Conservation (phyloP, 2,329 filamentous ascomycete species). For the Botrytis byssoidea region DNA sequence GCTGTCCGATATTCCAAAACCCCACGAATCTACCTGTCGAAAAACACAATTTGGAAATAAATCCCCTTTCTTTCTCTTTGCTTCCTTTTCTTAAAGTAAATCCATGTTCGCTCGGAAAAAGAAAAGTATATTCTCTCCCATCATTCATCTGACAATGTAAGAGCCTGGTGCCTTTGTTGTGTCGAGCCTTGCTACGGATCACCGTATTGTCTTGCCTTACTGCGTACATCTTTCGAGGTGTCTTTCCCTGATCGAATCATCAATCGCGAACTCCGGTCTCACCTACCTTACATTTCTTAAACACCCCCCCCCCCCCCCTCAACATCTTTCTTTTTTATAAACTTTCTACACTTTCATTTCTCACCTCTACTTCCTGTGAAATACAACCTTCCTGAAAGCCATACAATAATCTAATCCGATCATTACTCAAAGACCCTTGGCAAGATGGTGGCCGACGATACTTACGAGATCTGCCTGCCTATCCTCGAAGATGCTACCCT, state of each 20-base stretch:
- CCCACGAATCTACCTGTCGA: conserved; percentile 19
- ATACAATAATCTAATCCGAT: conserved; percentile 16
- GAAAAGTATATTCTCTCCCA: not conserved
- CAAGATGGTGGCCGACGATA: conserved; percentile 84
- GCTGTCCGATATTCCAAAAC: conserved; percentile 18
- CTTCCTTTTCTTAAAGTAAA: not conserved
- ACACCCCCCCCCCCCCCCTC: not conserved
- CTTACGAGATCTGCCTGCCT: conserved; percentile 87
- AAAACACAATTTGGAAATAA: not conserved
- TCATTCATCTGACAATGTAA: conserved; percentile 32
- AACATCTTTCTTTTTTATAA: conserved; percentile 3
- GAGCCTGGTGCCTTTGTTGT: conserved; percentile 33
- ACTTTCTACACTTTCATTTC: not conserved
- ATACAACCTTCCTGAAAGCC: not conserved
- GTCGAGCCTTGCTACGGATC: conserved; percentile 13
- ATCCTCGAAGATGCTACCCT: conserved; percentile 78
- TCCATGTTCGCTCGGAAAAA: not conserved
- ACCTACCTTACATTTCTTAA: conserved; percentile 13
- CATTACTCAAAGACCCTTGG: conserved; percentile 1
- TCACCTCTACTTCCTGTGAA: conserved; percentile 7
- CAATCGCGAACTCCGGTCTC: conserved; percentile 20
- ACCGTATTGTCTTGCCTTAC: conserved; percentile 20
- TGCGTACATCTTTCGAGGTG: conserved; percentile 1
- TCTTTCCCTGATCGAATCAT: conserved; percentile 22
- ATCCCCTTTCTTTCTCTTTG: conserved; percentile 10